Percentiles rank a stretch among this genome's conserved stretches.
phyloP scores from a whole-genome alignment of 1,139 yeast species.

The Yamadazyma conglobata region DNA sequence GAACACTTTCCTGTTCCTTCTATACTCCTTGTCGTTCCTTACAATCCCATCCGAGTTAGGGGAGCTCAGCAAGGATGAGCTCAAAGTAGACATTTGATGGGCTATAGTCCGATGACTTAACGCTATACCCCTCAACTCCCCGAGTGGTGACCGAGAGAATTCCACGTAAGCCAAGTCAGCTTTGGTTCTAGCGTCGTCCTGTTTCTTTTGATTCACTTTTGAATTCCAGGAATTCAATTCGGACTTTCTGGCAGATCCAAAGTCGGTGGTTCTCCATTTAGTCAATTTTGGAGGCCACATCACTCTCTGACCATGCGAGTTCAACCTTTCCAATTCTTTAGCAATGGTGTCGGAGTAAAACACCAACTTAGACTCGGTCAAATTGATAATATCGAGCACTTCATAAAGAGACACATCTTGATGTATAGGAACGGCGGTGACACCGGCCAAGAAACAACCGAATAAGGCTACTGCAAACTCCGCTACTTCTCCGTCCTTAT shows the following conservation, averaged over 20 bases:
- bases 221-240: constrained; percentile 32
- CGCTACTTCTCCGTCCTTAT: constrained; percentile 77
- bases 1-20: constrained; percentile 32
- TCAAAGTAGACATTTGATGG: constrained; percentile 81
- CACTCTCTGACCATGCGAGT: constrained; percentile 33
- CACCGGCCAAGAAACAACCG: constrained; percentile 92
- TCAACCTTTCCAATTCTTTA: constrained; percentile 62
- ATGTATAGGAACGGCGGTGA: constrained; percentile 90
- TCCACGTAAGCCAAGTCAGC: constrained; percentile 87
- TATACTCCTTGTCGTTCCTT: constrained; percentile 26
- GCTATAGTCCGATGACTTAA: constrained; percentile 83
- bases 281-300: constrained; percentile 46
- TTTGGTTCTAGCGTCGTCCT: constrained; percentile 27
- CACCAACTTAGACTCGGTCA: constrained; percentile 75
- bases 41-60: constrained; percentile 47
- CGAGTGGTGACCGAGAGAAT: constrained; percentile 85
- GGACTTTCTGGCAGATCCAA: constrained; percentile 61
- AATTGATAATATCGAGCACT: constrained; percentile 64
- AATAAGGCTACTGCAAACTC: constrained; percentile 84
- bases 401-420: constrained; percentile 67
- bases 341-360: constrained; percentile 77
- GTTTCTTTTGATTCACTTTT: constrained; percentile 19
- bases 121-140: constrained; percentile 91
- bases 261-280: constrained; percentile 85
- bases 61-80: constrained; percentile 62